phyloP scores from a whole-genome alignment of 345 rosid genomes.

The Eucalyptus regnans region DNA sequence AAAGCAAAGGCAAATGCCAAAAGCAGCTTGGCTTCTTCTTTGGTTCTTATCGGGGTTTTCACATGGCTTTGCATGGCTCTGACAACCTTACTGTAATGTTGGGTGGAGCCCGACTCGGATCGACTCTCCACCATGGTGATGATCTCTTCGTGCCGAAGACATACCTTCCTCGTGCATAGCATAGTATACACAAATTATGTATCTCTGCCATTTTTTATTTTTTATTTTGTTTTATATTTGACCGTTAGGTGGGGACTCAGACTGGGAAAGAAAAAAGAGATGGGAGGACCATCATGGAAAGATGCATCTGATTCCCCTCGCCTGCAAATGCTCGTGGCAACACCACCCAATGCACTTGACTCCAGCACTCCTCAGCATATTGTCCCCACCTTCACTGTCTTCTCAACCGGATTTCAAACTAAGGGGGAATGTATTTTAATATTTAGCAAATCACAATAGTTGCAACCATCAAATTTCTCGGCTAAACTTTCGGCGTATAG shows the following conservation, averaged over 20 bases:
- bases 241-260: not conserved
- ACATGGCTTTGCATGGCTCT: not conserved
- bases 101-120: not conserved
- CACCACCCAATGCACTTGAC: not conserved
- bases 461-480: not conserved
- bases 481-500: not conserved
- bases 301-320: not conserved
- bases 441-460: not conserved
- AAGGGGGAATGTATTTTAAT: not conserved
- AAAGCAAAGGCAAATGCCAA: not conserved
- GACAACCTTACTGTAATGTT: not conserved
- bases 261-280: not conserved
- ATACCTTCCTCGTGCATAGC: not conserved
- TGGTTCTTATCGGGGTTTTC: not conserved
- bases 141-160: not conserved
- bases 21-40: not conserved
- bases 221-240: not conserved
- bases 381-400: not conserved
- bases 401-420: not conserved
- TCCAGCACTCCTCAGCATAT: not conserved
- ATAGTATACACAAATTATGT: not conserved
- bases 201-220: not conserved
- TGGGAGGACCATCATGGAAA: not conserved
- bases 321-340: not conserved
- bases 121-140: not conserved